Evolutionary conservation across 106 monocot genomes (phyloP).

Genomic region (Dioscorea dumetorum): DNA sequence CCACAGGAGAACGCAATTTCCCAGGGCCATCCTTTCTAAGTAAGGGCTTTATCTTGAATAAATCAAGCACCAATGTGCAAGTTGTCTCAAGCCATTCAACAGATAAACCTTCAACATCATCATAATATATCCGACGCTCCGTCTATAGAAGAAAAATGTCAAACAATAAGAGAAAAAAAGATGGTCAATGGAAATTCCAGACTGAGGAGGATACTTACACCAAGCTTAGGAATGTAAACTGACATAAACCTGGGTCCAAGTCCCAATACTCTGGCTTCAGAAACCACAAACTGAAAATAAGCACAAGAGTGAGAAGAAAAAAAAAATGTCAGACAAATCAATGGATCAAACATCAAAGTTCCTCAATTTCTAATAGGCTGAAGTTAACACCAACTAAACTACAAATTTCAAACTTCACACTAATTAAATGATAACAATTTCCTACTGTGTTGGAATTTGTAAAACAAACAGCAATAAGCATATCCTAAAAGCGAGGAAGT

Average conservation of each 20-base stretch:
- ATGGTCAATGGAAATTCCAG: not conserved
- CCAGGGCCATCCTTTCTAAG: constrained; percentile 13
- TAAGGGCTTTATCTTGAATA: constrained; percentile 19
- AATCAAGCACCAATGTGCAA: constrained; percentile 40
- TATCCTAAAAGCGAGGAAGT: not conserved
- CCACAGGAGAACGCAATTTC: constrained; percentile 31
- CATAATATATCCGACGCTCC: constrained; percentile 56
- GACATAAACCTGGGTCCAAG: constrained; percentile 73
- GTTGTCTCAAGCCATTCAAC: constrained; percentile 58
- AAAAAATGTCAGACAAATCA: not conserved
- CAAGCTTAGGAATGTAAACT: constrained; percentile 53
- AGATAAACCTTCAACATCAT: constrained; percentile 41
- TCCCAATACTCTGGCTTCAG: constrained; percentile 50
- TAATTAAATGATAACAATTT: not conserved
- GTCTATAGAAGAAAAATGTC: constrained; percentile 15
- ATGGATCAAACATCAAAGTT: too few relatives aligned
- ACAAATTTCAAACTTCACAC: not conserved
- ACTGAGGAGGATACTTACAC: constrained; percentile 12
- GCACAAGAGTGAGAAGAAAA: not conserved
- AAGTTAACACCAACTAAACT: not conserved
- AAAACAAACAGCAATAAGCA: not conserved
- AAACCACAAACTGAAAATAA: constrained; percentile 38
- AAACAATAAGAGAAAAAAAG: constrained; percentile 1
- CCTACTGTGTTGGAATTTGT: not conserved
- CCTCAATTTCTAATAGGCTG: too few relatives aligned